Conservation (phyloP, 164 flowering plant species). For the Taxillus chinensis region DNA sequence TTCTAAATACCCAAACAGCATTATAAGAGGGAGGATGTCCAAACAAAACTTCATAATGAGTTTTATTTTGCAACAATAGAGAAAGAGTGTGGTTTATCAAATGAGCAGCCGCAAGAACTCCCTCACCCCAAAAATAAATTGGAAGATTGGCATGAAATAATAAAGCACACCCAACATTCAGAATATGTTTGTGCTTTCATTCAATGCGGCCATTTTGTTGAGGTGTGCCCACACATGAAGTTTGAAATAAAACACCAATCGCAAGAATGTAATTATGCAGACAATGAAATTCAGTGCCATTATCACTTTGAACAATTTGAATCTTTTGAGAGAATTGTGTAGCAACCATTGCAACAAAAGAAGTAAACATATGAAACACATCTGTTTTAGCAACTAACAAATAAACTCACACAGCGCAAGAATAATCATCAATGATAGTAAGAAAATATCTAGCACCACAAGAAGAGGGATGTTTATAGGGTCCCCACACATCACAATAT, state of each 20-base stretch:
- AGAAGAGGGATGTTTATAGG: background rate
- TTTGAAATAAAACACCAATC: background rate
- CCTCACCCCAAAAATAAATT: background rate
- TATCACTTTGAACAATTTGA: background rate
- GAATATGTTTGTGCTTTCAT: background rate
- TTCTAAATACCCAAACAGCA: background rate
- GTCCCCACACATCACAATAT: background rate
- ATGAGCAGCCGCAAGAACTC: background rate
- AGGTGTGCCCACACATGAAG: background rate
- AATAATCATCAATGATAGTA: background rate
- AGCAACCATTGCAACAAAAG: background rate
- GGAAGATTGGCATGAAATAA: background rate
- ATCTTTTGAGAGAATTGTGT: background rate
- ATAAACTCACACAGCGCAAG: background rate
- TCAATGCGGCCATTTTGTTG: background rate
- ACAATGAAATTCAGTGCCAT: background rate
- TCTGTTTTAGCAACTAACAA: background rate
- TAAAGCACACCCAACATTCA: background rate
- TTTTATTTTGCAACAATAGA: background rate
- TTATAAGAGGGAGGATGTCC: background rate
- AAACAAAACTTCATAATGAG: background rate
- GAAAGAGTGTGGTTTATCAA: background rate
- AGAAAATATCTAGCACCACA: background rate
- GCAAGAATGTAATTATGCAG: background rate
- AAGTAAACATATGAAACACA: background rate